These are phyloP conservation scores for Solidago caesia DNA, from an alignment of 129 eudicot species.

Conservation along the genomic window DNA sequence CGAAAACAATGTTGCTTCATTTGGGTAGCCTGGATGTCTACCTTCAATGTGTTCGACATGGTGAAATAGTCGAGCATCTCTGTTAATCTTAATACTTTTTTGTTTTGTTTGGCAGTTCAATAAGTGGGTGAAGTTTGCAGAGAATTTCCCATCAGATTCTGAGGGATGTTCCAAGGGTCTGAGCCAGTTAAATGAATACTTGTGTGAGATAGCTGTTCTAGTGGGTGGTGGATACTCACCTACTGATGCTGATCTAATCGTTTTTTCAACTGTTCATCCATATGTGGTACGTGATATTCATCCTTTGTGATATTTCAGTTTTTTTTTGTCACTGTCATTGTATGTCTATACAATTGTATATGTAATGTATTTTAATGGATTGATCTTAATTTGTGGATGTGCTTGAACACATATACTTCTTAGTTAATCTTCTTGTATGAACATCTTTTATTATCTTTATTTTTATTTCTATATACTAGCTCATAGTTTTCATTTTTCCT, in stretches of 20 bases:
- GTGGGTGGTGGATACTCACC: conserved; percentile 57
- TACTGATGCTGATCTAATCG: conserved; percentile 66
- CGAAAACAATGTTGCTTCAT: not conserved
- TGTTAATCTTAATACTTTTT: not conserved
- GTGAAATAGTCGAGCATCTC: conserved; percentile 14
- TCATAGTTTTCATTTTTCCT: conserved; percentile 3
- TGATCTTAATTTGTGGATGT: no score
- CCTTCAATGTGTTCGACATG: not conserved
- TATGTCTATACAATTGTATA: no score
- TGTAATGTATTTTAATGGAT: no score
- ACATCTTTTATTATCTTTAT: no score
- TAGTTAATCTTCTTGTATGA: no score
- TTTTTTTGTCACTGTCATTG: conserved; percentile 4
- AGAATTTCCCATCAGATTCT: conserved; percentile 50
- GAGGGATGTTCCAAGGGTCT: conserved; percentile 44
- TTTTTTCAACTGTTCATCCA: conserved; percentile 64
- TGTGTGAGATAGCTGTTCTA: conserved; percentile 56
- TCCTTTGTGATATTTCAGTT: not conserved
- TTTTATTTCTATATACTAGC: not conserved
- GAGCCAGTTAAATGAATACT: conserved; percentile 55
- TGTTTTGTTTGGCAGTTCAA: conserved; percentile 46
- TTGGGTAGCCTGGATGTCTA: not conserved
- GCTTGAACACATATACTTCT: no score
- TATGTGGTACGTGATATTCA: conserved; percentile 54
- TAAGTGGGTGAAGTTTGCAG: conserved; percentile 68